Evolutionary conservation across 2,329 filamentous ascomycete genomes (phyloP), one percentile per base, ranked within the genome.

Genomic region (Botrytis aclada): DNA sequence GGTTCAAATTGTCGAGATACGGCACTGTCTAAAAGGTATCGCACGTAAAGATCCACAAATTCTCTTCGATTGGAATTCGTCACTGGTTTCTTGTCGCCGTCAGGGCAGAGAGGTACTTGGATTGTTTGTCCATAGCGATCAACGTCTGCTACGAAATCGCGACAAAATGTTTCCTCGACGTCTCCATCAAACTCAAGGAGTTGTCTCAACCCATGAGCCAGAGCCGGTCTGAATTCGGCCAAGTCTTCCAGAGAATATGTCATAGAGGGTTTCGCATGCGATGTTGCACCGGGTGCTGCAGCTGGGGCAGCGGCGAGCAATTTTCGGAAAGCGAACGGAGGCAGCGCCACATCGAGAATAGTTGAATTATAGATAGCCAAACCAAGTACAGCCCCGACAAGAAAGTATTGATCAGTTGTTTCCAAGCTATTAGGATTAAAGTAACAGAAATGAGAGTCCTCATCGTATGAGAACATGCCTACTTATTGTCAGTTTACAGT

Each of bases 351-450:
- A 80, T 97, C 95, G 29, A 98, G 85, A 77, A 97, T 97, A 0
- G 93, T 97, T 3, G 93, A 97, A 82, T 98, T 97, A 83, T 97
- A 97, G 74, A 98, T 97, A 22, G 95, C 95, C 73, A 98, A 85
- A 0, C 95, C 95, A 71, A 98, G 87, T 12, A 97, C 87, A 20
- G 96, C 93, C 0, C 95, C 95, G 41, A 98, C 92, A 34, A 97
- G 86, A 80, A 96, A 97, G 82, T 93, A 98, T 77, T 97, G 94
- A 79, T 97, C 94, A 0, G 93, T 95, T 0, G 93, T 95, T 81
- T 97, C 95, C 77, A 97, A 94, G 25, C 93, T 93, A 80, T 91
- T 89, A 0, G 94, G 92, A 80, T 97, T 97, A 84, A 98, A 98
- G 82, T 97, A 98, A 83, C 95, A 97, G 80, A 92, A 94, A 64